Conservation (phyloP, 257 asterid genomes). For the Ilex asprella region DNA sequence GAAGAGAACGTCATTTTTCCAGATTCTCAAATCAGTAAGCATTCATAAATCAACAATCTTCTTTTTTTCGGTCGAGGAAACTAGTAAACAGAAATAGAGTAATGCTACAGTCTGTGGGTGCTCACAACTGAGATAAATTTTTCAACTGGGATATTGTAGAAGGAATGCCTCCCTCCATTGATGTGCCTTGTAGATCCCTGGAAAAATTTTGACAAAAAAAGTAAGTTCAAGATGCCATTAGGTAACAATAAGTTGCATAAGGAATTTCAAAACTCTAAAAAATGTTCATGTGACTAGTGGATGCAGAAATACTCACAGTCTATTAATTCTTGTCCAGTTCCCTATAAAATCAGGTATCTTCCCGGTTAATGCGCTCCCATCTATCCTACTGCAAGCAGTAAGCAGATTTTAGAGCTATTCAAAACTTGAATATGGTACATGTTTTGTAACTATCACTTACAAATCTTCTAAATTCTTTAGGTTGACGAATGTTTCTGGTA, state of each 20-base stretch:
- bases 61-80: not conserved
- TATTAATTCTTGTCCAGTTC: conserved; percentile 51
- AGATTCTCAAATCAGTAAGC: not conserved
- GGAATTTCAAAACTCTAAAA: not conserved
- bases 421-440: not conserved
- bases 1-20: not conserved
- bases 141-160: conserved; percentile 37
- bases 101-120: not conserved
- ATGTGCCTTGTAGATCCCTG: conserved; percentile 82
- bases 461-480: conserved; percentile 69
- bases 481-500: conserved; percentile 50
- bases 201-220: conserved; percentile 16
- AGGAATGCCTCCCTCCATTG: conserved; percentile 75
- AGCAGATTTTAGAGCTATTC: not conserved
- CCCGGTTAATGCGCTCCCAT: conserved; percentile 61
- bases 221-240: not conserved
- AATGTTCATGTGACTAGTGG: not conserved
- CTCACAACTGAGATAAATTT: conserved; percentile 54
- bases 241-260: not conserved
- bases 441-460: conserved; percentile 40
- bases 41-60: not conserved
- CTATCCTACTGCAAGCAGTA: conserved; percentile 73
- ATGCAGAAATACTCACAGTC: conserved; percentile 49
- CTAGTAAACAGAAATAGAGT: not conserved
- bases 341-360: conserved; percentile 72